phyloP scores from a whole-genome alignment of 176 grass and related monocot species.

The Carex pumila region DNA sequence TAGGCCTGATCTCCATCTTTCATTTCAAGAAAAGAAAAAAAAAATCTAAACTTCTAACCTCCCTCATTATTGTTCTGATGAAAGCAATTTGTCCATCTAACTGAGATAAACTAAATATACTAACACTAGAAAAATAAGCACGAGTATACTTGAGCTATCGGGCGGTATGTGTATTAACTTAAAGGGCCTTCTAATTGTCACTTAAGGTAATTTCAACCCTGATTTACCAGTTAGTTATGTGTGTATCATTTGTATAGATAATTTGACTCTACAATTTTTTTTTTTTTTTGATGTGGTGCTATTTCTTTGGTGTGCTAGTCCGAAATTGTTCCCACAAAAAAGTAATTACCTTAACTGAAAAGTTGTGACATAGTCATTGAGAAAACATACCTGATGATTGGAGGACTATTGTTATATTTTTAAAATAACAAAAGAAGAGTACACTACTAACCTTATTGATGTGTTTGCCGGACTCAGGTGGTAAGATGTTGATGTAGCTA shows the following conservation, averaged over 20 bases:
- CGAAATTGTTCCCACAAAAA: background rate
- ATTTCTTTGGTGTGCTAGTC: background rate
- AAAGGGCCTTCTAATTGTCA: too few species aligned
- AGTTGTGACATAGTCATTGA: background rate
- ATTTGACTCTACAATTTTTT: background rate
- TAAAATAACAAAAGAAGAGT: background rate
- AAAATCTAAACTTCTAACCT: background rate
- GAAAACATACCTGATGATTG: background rate
- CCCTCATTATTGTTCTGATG: background rate
- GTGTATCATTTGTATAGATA: background rate
- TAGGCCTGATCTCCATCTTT: too few species aligned
- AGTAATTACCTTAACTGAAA: background rate
- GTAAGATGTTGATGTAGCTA: slow-evolving; percentile 23
- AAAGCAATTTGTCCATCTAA: background rate
- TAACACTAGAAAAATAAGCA: background rate
- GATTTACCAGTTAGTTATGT: background rate
- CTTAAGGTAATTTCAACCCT: background rate
- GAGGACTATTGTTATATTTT: background rate
- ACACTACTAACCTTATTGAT: slow-evolving; percentile 42
- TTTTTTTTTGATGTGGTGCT: background rate
- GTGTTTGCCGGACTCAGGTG: slow-evolving; percentile 23
- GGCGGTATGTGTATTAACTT: background rate
- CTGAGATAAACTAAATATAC: background rate
- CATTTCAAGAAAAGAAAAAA: too few species aligned
- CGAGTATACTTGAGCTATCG: background rate